phyloP scores from a whole-genome alignment of 495 filamentous ascomycete genomes.

The Penicillium dipodomyicola region DNA sequence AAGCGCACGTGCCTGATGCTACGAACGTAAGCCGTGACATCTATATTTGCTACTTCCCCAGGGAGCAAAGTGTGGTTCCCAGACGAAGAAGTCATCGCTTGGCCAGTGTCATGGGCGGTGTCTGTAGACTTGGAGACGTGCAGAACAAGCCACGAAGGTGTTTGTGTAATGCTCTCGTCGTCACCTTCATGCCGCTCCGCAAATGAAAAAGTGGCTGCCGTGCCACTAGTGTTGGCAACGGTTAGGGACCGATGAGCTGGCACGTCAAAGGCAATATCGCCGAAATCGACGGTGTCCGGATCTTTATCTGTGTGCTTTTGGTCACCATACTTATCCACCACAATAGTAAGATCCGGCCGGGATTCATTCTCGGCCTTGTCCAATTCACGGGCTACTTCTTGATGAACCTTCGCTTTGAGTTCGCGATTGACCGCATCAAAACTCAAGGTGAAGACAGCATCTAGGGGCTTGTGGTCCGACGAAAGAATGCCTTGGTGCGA shows the following conservation, averaged over 20 bases:
- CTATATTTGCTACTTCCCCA: slow-evolving; percentile 73
- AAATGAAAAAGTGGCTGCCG: slow-evolving; percentile 72
- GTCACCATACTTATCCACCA: slow-evolving; percentile 62
- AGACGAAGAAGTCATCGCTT: slow-evolving; percentile 27
- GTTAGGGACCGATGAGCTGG: slow-evolving; percentile 65
- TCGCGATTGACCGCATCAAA: slow-evolving; percentile 84
- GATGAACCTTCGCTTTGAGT: slow-evolving; percentile 75
- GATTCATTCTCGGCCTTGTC: slow-evolving; percentile 93
- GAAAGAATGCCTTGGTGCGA: slow-evolving; percentile 86
- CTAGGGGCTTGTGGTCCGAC: slow-evolving; percentile 93
- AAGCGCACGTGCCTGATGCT: slow-evolving; percentile 59
- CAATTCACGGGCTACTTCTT: slow-evolving; percentile 82
- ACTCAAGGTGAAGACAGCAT: slow-evolving; percentile 72
- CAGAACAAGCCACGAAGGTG: slow-evolving; percentile 66
- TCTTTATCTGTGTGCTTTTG: slow-evolving; percentile 35
- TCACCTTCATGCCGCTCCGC: slow-evolving; percentile 60
- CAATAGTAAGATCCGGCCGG: slow-evolving; percentile 77
- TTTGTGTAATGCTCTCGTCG: slow-evolving; percentile 39
- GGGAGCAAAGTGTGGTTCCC: slow-evolving; percentile 66
- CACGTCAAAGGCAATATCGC: slow-evolving; percentile 65
- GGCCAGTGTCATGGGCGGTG: slow-evolving; percentile 23
- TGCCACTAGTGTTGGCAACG: slow-evolving; percentile 86
- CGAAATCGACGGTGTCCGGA: slow-evolving; percentile 69
- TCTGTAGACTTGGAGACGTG: slow-evolving; percentile 53
- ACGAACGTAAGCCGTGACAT: slow-evolving; percentile 62